Conservation (phyloP, 805 yeast species). For the Saitoella complicata region DNA sequence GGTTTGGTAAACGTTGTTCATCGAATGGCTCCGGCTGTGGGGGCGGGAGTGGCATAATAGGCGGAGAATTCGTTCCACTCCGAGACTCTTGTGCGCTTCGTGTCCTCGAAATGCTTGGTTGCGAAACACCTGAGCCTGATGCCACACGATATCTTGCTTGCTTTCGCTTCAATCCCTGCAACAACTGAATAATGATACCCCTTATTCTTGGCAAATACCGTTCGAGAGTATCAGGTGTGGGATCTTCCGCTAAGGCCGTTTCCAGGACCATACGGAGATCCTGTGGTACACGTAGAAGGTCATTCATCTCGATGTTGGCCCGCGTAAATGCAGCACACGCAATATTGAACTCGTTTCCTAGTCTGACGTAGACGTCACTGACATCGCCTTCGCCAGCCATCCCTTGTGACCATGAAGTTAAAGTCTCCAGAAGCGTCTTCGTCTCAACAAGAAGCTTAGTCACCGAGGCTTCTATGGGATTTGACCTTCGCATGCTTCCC, state of each 20-base stretch:
- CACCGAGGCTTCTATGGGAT: conserved; percentile 51
- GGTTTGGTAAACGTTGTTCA: too few relatives aligned
- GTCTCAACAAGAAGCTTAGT: conserved; percentile 72
- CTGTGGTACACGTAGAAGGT: conserved; percentile 81
- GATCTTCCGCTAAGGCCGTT: conserved; percentile 67
- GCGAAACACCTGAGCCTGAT: too few relatives aligned
- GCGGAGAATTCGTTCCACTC: too few relatives aligned
- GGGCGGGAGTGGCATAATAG: too few relatives aligned
- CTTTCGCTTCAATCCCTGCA: conserved; percentile 66
- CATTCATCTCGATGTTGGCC: conserved; percentile 58
- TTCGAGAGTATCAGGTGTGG: conserved; percentile 70
- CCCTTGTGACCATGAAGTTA: conserved; percentile 79
- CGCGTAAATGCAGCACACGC: conserved; percentile 64
- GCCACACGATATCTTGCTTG: conserved; percentile 27
- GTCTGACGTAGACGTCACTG: conserved; percentile 74
- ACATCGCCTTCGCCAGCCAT: conserved; percentile 70
- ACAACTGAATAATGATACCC: conserved; percentile 63
- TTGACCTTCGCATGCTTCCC: too few relatives aligned
- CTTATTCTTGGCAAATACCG: conserved; percentile 68
- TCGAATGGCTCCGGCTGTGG: too few relatives aligned
- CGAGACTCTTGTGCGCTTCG: too few relatives aligned
- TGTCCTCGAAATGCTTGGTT: too few relatives aligned
- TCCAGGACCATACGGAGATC: conserved; percentile 66
- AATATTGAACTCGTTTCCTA: conserved; percentile 85
- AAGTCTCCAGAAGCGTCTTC: conserved; percentile 66